phyloP scores from a whole-genome alignment of 306 rosid genomes.

The Acacia confusa region DNA sequence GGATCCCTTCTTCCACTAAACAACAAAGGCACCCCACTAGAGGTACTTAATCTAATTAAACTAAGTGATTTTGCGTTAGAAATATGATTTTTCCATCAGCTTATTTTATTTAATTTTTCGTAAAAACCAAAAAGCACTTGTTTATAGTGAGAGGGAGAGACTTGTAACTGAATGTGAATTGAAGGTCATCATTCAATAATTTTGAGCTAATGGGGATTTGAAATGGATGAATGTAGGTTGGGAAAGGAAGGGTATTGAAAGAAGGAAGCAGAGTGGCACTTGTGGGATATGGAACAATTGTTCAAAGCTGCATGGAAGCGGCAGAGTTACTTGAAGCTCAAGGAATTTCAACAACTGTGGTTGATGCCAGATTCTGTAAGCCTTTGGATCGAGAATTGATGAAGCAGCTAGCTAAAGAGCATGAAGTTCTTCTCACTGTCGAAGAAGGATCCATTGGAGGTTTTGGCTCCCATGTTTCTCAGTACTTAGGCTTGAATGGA shows the following conservation, averaged over 20 bases:
- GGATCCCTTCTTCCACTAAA: conserved; percentile 48
- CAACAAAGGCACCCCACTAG: conserved; percentile 47
- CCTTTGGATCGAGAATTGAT: conserved; percentile 47
- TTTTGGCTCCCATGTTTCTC: conserved; percentile 52
- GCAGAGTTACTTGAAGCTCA: conserved; percentile 39
- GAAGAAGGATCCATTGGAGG: conserved; percentile 39
- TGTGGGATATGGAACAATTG: conserved; percentile 47
- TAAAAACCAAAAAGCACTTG: too few species aligned
- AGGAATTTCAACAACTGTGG: conserved; percentile 41
- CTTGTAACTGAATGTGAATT: too few species aligned
- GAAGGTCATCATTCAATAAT: too few species aligned
- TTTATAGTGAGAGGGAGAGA: too few species aligned
- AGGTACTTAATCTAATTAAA: conserved; percentile 17
- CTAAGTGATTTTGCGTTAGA: too few species aligned
- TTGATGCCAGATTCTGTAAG: conserved; percentile 54
- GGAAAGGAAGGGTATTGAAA: conserved; percentile 48
- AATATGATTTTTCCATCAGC: too few species aligned
- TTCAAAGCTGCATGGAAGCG: conserved; percentile 41
- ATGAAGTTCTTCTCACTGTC: conserved; percentile 23
- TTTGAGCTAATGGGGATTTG: background rate
- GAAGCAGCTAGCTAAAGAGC: conserved; percentile 44
- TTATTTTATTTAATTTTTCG: too few species aligned
- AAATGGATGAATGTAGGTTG: conserved; percentile 33
- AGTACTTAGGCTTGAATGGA: conserved; percentile 46
- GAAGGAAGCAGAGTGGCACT: conserved; percentile 50